Percentiles rank a stretch among this genome's conserved stretches.
These are phyloP conservation scores for Penicillium subrubescens DNA, from an alignment of 495 filamentous ascomycete genomes.

Conservation along the genomic window DNA sequence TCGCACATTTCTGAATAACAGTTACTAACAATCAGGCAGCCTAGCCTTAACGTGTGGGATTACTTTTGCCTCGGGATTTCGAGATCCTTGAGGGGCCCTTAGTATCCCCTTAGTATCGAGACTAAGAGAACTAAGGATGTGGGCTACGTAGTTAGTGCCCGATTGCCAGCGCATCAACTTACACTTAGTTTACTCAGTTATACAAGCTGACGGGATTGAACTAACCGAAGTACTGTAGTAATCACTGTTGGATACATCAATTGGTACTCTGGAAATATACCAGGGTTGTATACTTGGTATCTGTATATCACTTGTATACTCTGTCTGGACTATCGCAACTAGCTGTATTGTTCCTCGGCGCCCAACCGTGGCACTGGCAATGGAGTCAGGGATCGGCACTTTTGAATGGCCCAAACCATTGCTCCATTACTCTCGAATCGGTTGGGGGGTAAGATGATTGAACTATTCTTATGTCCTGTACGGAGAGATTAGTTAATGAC, in stretches of 20 bases:
- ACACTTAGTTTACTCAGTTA: neutral
- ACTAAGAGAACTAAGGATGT: neutral
- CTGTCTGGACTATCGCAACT: neutral
- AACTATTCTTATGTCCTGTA: neutral
- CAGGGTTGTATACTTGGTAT: neutral
- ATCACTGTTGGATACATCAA: neutral
- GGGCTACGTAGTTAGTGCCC: conserved; percentile 1
- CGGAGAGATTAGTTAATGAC: neutral
- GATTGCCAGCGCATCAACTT: conserved; percentile 13
- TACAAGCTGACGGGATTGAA: neutral
- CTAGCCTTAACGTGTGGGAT: neutral
- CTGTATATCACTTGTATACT: too few species aligned
- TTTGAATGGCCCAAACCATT: neutral
- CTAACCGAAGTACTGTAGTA: neutral
- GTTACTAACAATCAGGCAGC: neutral
- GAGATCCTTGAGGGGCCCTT: neutral
- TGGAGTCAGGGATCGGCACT: conserved; percentile 9
- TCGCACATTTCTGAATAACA: neutral
- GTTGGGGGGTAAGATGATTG: neutral
- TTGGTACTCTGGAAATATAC: neutral
- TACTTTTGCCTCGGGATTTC: neutral
- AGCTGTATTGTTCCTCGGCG: conserved; percentile 2
- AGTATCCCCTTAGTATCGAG: neutral
- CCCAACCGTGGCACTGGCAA: conserved; percentile 26
- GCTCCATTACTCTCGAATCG: neutral